Evolutionary conservation across 2,329 filamentous ascomycete species (phyloP).

Genomic region (Myrmaecium sp.): DNA sequence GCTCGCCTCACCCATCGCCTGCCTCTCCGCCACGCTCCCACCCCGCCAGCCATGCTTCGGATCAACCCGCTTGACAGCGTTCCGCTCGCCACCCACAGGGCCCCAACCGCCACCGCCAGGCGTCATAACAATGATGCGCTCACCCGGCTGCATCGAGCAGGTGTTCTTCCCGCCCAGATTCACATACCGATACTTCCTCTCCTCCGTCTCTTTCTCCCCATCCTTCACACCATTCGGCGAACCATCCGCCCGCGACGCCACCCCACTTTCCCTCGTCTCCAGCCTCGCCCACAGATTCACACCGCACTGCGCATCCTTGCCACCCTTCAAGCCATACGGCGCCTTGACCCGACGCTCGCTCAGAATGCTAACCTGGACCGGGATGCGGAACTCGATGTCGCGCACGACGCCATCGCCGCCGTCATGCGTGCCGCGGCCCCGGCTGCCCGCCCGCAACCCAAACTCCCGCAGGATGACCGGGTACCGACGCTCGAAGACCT

Average conservation of each 20-base stretch:
- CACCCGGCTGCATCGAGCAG: conserved; percentile 57
- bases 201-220: conserved; percentile 13
- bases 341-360: conserved; percentile 59
- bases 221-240: conserved; percentile 6
- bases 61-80: conserved; percentile 35
- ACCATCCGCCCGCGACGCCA: conserved; percentile 8
- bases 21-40: conserved; percentile 38
- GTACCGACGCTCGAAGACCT: conserved; percentile 63
- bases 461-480: conserved; percentile 60
- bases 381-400: conserved; percentile 67
- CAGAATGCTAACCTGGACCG: conserved; percentile 62
- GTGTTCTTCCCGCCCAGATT: conserved; percentile 69
- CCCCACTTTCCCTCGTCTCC: conserved; percentile 9
- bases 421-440: conserved; percentile 45
- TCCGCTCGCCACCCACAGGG: conserved; percentile 37
- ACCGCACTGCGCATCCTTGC: conserved; percentile 60
- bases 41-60: conserved; percentile 40
- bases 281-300: conserved; percentile 59
- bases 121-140: conserved; percentile 61
- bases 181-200: conserved; percentile 42
- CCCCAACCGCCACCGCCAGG: conserved; percentile 73
- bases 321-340: conserved; percentile 72
- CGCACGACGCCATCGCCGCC: conserved; percentile 65
- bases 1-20: conserved; percentile 35
- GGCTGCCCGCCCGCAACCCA: conserved; percentile 43